phyloP scores from a whole-genome alignment of 1,139 yeast genomes.

The Hyphopichia khmerensis region DNA sequence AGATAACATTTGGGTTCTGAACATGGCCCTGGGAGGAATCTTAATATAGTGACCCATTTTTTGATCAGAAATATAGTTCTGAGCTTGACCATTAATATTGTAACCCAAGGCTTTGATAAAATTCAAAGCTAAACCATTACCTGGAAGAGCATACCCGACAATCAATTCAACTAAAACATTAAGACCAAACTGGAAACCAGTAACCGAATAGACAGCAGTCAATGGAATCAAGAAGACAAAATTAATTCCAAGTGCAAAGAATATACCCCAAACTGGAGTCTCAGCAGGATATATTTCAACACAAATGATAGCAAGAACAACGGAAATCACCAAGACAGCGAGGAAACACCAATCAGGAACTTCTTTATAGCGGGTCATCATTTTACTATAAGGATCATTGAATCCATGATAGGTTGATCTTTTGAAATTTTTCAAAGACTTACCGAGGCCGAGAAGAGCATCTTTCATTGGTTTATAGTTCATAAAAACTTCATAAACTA shows the following conservation, averaged over 20 bases:
- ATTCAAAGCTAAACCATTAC: slow-evolving; percentile 56
- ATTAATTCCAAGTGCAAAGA: slow-evolving; percentile 56
- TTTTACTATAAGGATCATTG: slow-evolving; percentile 52
- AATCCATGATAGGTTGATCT: slow-evolving; percentile 6
- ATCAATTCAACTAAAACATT: slow-evolving; percentile 58
- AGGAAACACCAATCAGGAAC: slow-evolving; percentile 66
- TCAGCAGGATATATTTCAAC: slow-evolving; percentile 47
- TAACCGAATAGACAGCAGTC: slow-evolving; percentile 44
- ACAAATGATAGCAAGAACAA: slow-evolving; percentile 49
- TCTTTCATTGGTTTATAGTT: slow-evolving; percentile 28
- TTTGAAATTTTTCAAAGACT: slow-evolving; percentile 7
- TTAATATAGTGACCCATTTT: slow-evolving; percentile 58
- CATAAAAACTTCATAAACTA: slow-evolving; percentile 42
- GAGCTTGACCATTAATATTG: slow-evolving; percentile 57
- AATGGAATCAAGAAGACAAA: slow-evolving; percentile 55
- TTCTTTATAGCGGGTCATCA: slow-evolving; percentile 57
- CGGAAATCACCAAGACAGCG: slow-evolving; percentile 44
- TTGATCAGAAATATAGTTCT: slow-evolving; percentile 48
- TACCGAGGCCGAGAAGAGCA: slow-evolving; percentile 22
- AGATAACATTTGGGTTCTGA: slow-evolving; percentile 56
- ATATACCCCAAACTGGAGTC: slow-evolving; percentile 58
- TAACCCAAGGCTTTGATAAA: slow-evolving; percentile 55
- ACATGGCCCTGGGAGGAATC: slow-evolving; percentile 60
- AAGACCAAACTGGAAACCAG: slow-evolving; percentile 50
- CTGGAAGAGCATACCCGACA: slow-evolving; percentile 58